Conservation (phyloP, 176 grass and related monocot genomes). For the Aegilops umbellulata region DNA sequence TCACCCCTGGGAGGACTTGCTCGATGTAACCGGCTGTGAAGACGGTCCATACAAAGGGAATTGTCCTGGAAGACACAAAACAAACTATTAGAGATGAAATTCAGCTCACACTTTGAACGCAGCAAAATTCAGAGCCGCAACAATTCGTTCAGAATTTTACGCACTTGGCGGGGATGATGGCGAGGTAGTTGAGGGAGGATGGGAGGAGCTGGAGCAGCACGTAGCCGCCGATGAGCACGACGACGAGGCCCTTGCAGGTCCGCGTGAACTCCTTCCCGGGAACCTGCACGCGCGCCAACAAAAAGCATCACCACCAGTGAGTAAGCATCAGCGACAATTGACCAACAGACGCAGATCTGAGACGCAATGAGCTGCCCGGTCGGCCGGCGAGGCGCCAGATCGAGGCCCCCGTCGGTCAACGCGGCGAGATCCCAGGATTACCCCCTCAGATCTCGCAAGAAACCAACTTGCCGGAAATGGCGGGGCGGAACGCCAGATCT, state of each 20-base stretch:
- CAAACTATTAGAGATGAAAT: not conserved
- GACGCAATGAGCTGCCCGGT: not conserved
- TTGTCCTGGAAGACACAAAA: constrained; percentile 51
- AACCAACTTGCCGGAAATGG: not conserved
- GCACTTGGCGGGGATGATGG: constrained; percentile 88
- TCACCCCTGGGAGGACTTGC: constrained; percentile 92
- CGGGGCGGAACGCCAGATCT: not conserved
- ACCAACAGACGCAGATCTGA: constrained; percentile 1
- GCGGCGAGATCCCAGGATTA: not conserved
- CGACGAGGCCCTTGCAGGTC: constrained; percentile 89
- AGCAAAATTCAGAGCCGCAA: not conserved
- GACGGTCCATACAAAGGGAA: constrained; percentile 95
- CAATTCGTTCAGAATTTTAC: not conserved
- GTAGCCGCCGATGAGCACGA: constrained; percentile 75
- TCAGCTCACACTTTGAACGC: not conserved
- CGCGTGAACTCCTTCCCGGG: constrained; percentile 85
- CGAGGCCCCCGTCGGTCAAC: not conserved
- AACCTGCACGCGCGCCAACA: constrained; percentile 27
- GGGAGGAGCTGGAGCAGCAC: constrained; percentile 80
- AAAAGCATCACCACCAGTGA: no score
- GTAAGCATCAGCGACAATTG: not conserved
- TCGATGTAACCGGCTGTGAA: constrained; percentile 96
- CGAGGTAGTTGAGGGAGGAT: constrained; percentile 65
- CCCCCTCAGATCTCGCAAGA: constrained; percentile 1
- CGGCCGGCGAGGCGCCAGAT: not conserved